These are phyloP conservation scores for Chytriomyces sp. DNA, from an alignment of 192 early-diverging fungal genomes.

Conservation along the genomic window DNA sequence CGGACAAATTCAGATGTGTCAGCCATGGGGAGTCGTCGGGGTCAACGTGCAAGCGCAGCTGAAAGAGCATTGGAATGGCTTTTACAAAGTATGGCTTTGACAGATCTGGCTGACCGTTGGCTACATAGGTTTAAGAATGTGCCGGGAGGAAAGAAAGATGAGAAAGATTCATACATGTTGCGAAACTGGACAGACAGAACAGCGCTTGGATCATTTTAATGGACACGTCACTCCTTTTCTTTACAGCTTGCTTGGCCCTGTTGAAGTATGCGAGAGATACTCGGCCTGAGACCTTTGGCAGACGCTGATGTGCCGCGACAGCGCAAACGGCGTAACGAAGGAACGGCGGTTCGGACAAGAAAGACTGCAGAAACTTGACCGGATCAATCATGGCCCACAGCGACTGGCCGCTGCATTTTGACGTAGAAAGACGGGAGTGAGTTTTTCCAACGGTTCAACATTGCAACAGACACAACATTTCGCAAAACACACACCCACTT, in stretches of 20 bases:
- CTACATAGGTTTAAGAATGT: background rate
- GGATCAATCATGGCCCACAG: background rate
- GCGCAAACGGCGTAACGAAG: conserved; percentile 14
- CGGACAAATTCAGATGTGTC: background rate
- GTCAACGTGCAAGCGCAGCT: background rate
- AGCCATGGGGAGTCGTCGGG: conserved; percentile 22
- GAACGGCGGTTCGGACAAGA: conserved; percentile 5
- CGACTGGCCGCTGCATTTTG: conserved; percentile 3
- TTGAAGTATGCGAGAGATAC: conserved; percentile 1
- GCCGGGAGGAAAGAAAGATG: background rate
- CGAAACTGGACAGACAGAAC: background rate
- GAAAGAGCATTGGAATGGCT: background rate
- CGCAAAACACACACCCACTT: background rate
- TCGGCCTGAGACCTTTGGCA: background rate
- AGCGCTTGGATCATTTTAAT: conserved; percentile 11
- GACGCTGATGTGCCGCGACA: background rate
- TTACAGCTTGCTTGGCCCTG: conserved; percentile 5
- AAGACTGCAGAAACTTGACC: conserved; percentile 4
- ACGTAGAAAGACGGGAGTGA: background rate
- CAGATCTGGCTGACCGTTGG: background rate
- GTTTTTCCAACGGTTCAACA: background rate
- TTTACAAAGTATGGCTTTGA: background rate
- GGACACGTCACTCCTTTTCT: background rate
- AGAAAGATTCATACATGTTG: background rate
- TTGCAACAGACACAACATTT: background rate